Conservation (phyloP, 352 stramenopile genomes). For the Pythium sukuiense region DNA sequence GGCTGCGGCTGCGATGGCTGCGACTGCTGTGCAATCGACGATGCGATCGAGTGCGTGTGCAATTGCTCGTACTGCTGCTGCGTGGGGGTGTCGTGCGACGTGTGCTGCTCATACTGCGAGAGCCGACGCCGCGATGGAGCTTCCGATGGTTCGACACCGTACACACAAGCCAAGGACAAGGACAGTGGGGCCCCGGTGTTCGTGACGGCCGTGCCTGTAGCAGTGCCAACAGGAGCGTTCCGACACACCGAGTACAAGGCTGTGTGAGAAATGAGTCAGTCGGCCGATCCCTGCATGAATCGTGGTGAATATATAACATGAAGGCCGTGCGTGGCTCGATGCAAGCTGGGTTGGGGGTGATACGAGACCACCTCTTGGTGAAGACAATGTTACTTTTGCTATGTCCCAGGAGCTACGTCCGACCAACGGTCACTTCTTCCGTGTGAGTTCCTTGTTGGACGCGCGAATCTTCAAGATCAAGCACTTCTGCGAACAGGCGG, state of each 20-base stretch:
- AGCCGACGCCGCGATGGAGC: not conserved
- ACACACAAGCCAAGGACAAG: not conserved
- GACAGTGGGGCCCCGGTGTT: not conserved
- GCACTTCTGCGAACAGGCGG: too few relatives aligned
- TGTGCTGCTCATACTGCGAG: slow-evolving; percentile 5
- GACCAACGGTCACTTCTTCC: too few relatives aligned
- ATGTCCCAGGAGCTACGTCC: too few relatives aligned
- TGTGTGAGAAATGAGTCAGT: not conserved
- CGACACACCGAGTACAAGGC: not conserved
- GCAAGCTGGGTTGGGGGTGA: too few relatives aligned
- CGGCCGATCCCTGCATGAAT: too few relatives aligned
- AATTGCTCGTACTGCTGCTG: slow-evolving; percentile 7
- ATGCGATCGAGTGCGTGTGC: not conserved
- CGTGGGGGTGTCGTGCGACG: slow-evolving; percentile 9
- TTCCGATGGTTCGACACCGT: not conserved
- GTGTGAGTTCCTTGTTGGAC: too few relatives aligned
- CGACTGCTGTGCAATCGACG: not conserved
- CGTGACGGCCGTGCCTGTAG: not conserved
- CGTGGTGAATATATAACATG: too few relatives aligned
- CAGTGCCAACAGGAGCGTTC: not conserved
- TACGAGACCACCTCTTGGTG: too few relatives aligned
- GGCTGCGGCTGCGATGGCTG: not conserved
- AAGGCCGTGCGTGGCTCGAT: too few relatives aligned
- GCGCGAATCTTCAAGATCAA: too few relatives aligned
- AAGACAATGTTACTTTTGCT: too few relatives aligned